Percentiles rank a stretch among this genome's conserved stretches.
Evolutionary conservation across 1,139 yeast species (phyloP).

Genomic region (Taphrina flavorubra): DNA sequence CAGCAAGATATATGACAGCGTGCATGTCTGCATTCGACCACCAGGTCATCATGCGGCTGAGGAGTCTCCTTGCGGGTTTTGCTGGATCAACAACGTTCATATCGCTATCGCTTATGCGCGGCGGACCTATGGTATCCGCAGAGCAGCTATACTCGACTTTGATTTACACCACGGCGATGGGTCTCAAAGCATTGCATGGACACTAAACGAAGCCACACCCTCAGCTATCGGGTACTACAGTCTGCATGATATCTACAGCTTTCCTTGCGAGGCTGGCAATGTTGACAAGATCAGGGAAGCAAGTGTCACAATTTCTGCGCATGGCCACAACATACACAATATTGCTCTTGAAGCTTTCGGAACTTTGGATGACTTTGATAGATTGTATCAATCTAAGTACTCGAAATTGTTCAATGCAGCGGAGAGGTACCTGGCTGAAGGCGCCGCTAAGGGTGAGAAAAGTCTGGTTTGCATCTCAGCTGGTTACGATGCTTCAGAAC

Average conservation of each 20-base stretch:
- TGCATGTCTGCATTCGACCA: constrained; percentile 59
- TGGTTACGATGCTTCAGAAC: constrained; percentile 88
- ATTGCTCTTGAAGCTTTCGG: constrained; percentile 75
- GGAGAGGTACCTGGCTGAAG: constrained; percentile 62
- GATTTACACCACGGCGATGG: constrained; percentile 96
- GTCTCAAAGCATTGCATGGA: constrained; percentile 86
- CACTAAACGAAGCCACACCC: constrained; percentile 53
- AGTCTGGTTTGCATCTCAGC: constrained; percentile 78
- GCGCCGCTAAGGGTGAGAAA: constrained; percentile 54
- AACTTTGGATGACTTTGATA: constrained; percentile 67
- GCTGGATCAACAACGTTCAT: constrained; percentile 80
- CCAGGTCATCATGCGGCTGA: constrained; percentile 94
- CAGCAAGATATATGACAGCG: constrained; percentile 12
- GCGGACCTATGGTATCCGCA: constrained; percentile 68
- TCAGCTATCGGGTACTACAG: constrained; percentile 84
- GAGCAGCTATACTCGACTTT: constrained; percentile 80
- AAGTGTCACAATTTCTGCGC: constrained; percentile 78
- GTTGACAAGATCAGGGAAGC: constrained; percentile 64
- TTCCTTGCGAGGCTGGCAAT: constrained; percentile 80
- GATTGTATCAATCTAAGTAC: constrained; percentile 67
- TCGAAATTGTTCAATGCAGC: constrained; percentile 70
- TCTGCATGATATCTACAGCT: constrained; percentile 82
- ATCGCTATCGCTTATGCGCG: constrained; percentile 82
- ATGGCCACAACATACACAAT: constrained; percentile 74
- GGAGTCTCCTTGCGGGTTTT: constrained; percentile 83